Conservation (phyloP, 140 eudicot species). For the Flaveria floridana region DNA sequence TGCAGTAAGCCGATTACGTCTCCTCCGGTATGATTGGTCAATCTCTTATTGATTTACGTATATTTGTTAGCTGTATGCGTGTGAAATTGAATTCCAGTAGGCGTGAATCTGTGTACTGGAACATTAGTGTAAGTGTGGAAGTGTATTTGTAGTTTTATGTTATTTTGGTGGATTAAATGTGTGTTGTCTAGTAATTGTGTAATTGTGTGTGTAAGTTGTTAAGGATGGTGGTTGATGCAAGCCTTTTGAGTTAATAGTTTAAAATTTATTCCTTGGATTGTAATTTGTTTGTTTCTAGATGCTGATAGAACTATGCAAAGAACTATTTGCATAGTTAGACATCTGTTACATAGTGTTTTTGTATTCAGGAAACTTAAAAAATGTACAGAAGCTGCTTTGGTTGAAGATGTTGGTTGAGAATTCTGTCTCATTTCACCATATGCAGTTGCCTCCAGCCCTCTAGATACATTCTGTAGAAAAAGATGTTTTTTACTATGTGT, state of each 20-base stretch:
- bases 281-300: slow-evolving; percentile 10
- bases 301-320: neutral
- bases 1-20: slow-evolving; percentile 25
- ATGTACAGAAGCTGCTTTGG: neutral
- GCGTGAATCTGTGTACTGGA: neutral
- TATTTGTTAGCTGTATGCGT: slow-evolving; percentile 10
- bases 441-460: neutral
- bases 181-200: slow-evolving; percentile 9
- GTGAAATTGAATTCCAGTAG: neutral
- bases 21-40: slow-evolving; percentile 36
- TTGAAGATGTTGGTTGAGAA: slow-evolving; percentile 5
- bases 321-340: slow-evolving; percentile 6
- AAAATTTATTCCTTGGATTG: neutral
- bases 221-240: slow-evolving; percentile 14
- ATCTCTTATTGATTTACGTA: neutral
- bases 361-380: slow-evolving; percentile 6
- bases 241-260: slow-evolving; percentile 6
- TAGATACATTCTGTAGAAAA: neutral
- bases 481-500: slow-evolving; percentile 2
- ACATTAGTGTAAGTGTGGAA: neutral
- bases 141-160: neutral
- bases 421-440: slow-evolving; percentile 14
- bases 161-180: slow-evolving; percentile 5
- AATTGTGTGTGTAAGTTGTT: neutral
- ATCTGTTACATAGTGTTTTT: slow-evolving; percentile 16